Evolutionary conservation across 2,329 filamentous ascomycete species (phyloP), one percentile per base, ranked within the genome.

Genomic region (Ophiostoma piceae): DNA sequence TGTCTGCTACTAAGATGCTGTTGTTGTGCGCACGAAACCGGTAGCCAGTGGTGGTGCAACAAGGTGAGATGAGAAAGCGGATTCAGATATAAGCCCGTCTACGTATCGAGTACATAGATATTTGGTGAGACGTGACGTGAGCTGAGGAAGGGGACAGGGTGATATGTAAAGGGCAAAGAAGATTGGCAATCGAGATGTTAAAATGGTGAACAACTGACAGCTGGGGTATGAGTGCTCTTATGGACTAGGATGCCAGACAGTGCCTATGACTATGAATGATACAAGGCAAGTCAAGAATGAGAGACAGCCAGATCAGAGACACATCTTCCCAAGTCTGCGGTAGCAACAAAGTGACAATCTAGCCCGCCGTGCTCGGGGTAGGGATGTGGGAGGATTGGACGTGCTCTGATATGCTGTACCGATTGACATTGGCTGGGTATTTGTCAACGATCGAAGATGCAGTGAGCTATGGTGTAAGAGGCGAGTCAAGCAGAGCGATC

Each of bases 401-500:
- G 51, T 57, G 6, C n/a, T 57, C 51, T 62, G 57, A 62, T 32
- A 62, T 62, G 26, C 57, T 62, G 57, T 62, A 32, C 16, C 26
- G 57, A 62, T 35, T 62, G 57, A 26, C 26, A 62, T 9, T 62
- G 11, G 57, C 57, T 1, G 26, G 51, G 9, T 57, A 57, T 57
- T 57, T 22, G 51, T 26, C 57, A 62, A 62, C 8, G 57, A 62
- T 32, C 57, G 14, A 62, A 62, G 26, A 32, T 19, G 57, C 9
- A 51, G 47, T n/a, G 11, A 41, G 39, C 39, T 62, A 41, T 32
- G 26, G 57, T 60, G 26, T 62, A 62, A 62, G 11, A 26, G 51
- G 51, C 9, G 22, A 57, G 51, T 7, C 8, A 57, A 57, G 51
- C 8, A 26, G 22, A 57, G n/a, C 51, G 26, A 57, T 57, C 3